Percentiles rank a stretch among this genome's conserved stretches.
phyloP scores from a whole-genome alignment of 2,329 filamentous ascomycete genomes.

The Zasmidium angulare region DNA sequence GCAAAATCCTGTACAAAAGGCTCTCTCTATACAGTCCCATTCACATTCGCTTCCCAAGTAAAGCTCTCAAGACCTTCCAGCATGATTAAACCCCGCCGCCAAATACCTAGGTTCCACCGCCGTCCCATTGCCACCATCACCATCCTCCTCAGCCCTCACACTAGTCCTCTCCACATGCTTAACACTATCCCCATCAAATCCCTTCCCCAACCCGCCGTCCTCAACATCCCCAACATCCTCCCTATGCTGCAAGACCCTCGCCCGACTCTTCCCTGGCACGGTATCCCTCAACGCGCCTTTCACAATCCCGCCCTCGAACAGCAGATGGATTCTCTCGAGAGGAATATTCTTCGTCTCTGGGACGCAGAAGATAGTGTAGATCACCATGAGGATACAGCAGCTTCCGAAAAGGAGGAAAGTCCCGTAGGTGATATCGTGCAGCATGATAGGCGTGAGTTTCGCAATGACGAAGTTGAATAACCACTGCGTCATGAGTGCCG shows the following conservation, averaged over 20 bases:
- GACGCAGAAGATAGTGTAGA: constrained; percentile 44
- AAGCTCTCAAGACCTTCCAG: constrained; percentile 1
- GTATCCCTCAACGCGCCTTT: constrained; percentile 41
- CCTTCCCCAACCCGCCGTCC: constrained; percentile 18
- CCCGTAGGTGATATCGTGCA: constrained; percentile 44
- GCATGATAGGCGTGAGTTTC: constrained; percentile 42
- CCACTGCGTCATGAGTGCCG: constrained; percentile 49
- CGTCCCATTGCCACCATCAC: background rate
- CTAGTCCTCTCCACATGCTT: constrained; percentile 12
- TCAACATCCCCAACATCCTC: constrained; percentile 32
- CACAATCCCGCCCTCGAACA: constrained; percentile 46
- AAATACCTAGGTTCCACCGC: constrained; percentile 4
- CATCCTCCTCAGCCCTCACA: constrained; percentile 2
- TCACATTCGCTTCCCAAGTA: background rate
- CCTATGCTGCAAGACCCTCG: constrained; percentile 37
- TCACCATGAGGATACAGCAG: constrained; percentile 43
- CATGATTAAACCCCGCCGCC: constrained; percentile 10
- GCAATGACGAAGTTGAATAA: constrained; percentile 37
- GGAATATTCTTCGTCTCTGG: constrained; percentile 47
- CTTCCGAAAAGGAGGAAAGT: constrained; percentile 42
- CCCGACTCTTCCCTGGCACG: constrained; percentile 37
- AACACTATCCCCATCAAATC: constrained; percentile 9
- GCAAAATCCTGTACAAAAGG: background rate
- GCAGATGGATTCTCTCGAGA: constrained; percentile 42
- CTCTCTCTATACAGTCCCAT: background rate